These are phyloP conservation scores for Rhododendron kiyosumense DNA, from an alignment of 148 eudicot species.

Conservation along the genomic window DNA sequence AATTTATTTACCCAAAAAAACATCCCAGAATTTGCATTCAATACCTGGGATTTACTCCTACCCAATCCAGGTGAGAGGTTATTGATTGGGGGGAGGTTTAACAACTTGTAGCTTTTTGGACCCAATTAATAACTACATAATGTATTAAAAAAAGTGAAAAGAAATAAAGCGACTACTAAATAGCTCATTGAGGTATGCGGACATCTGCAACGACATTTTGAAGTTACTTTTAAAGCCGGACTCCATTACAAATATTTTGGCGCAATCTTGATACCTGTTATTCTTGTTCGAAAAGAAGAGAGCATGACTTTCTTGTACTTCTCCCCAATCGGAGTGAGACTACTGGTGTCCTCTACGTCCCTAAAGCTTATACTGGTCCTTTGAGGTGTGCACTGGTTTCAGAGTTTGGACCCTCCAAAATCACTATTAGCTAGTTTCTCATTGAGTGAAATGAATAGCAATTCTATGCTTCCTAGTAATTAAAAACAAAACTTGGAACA, in stretches of 20 bases:
- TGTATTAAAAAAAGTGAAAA: too few relatives aligned
- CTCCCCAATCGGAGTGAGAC: not conserved
- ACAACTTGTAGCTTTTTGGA: not conserved
- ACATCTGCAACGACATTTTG: not conserved
- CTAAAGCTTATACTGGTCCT: not conserved
- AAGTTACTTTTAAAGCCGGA: not conserved
- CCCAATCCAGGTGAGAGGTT: not conserved
- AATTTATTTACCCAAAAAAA: too few relatives aligned
- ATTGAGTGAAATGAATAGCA: not conserved
- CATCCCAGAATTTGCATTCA: not conserved
- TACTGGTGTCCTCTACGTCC: not conserved
- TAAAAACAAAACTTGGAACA: not conserved
- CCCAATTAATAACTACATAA: not conserved
- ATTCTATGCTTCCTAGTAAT: not conserved
- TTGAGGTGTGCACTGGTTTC: not conserved
- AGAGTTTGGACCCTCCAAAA: not conserved
- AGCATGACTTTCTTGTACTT: not conserved
- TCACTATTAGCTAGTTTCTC: not conserved
- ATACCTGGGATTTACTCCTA: not conserved
- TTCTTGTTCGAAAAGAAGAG: not conserved
- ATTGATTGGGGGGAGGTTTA: not conserved
- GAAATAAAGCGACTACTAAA: not conserved
- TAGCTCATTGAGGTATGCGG: not conserved
- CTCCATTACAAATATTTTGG: not conserved
- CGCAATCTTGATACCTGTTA: not conserved